These are phyloP conservation scores for Syzygium malaccense DNA, from an alignment of 441 rosid species.

Conservation along the genomic window DNA sequence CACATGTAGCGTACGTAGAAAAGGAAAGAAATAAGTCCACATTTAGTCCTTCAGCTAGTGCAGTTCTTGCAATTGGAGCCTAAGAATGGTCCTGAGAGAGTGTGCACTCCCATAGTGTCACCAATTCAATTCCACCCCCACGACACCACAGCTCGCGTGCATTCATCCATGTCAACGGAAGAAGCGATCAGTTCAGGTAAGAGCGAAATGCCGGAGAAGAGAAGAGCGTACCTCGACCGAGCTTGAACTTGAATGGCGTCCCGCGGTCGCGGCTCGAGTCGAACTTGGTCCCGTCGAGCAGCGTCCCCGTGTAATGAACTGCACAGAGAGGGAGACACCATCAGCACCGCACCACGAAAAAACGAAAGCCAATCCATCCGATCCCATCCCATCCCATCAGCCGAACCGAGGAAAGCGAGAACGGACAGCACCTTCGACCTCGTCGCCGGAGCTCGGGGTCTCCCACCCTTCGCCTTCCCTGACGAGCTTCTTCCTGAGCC, in stretches of 20 bases:
- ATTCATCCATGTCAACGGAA: background rate
- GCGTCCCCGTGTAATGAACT: slow-evolving; percentile 91
- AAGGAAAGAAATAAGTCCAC: background rate
- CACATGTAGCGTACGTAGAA: background rate
- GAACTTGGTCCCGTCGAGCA: slow-evolving; percentile 75
- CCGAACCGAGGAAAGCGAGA: background rate
- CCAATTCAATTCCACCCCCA: background rate
- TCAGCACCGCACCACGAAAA: too few relatives aligned
- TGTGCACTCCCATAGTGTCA: background rate
- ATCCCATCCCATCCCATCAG: too few relatives aligned
- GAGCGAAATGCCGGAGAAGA: background rate
- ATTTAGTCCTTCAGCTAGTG: background rate
- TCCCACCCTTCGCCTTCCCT: slow-evolving; percentile 67
- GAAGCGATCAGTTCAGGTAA: background rate
- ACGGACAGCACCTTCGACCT: slow-evolving; percentile 52
- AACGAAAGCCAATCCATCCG: too few relatives aligned
- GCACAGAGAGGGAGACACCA: background rate
- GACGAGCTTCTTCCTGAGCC: slow-evolving; percentile 63
- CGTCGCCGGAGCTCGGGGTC: slow-evolving; percentile 64
- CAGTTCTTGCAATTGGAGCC: background rate
- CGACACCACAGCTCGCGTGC: background rate
- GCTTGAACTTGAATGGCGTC: slow-evolving; percentile 81
- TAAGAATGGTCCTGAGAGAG: background rate
- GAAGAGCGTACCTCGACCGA: slow-evolving; percentile 63
- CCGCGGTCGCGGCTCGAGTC: slow-evolving; percentile 81